phyloP scores from a whole-genome alignment of 768 basidiomycete species.

The Boletellus ananas region DNA sequence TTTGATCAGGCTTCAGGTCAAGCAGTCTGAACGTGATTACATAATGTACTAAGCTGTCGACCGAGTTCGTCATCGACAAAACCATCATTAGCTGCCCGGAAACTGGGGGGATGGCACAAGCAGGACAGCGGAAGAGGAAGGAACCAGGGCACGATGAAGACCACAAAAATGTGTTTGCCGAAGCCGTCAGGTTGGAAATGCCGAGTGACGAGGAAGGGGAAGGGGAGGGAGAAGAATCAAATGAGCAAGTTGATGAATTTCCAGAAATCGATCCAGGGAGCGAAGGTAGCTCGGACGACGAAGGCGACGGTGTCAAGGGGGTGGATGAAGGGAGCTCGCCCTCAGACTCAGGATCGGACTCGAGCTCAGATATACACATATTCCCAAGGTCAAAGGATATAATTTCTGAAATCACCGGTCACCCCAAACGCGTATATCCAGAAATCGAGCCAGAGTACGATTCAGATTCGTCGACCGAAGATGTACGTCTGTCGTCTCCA shows the following conservation, averaged over 20 bases:
- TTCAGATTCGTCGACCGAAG: constrained; percentile 89
- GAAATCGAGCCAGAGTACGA: constrained; percentile 90
- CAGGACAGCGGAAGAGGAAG: constrained; percentile 55
- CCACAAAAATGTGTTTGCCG: constrained; percentile 30
- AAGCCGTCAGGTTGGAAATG: constrained; percentile 60
- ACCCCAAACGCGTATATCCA: constrained; percentile 77
- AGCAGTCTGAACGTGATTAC: no score
- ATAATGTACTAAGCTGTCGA: no score
- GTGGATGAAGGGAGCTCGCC: constrained; percentile 37
- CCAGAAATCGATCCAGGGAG: constrained; percentile 61
- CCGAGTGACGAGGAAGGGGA: constrained; percentile 67
- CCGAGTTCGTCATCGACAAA: background rate
- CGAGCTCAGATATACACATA: constrained; percentile 49
- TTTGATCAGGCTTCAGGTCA: no score
- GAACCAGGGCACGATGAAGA: constrained; percentile 41
- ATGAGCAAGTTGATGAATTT: constrained; percentile 68
- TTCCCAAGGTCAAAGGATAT: constrained; percentile 65
- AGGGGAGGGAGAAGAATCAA: constrained; percentile 36
- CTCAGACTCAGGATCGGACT: constrained; percentile 28
- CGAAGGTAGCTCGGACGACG: constrained; percentile 33
- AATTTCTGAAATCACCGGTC: constrained; percentile 79
- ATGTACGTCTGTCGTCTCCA: constrained; percentile 47
- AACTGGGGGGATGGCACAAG: constrained; percentile 36
- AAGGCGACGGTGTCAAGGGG: constrained; percentile 33
- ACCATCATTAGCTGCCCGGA: constrained; percentile 4